Percentiles rank a stretch among this genome's conserved stretches.
phyloP scores from a whole-genome alignment of 257 asterid genomes.

The Solanum chmielewskii region DNA sequence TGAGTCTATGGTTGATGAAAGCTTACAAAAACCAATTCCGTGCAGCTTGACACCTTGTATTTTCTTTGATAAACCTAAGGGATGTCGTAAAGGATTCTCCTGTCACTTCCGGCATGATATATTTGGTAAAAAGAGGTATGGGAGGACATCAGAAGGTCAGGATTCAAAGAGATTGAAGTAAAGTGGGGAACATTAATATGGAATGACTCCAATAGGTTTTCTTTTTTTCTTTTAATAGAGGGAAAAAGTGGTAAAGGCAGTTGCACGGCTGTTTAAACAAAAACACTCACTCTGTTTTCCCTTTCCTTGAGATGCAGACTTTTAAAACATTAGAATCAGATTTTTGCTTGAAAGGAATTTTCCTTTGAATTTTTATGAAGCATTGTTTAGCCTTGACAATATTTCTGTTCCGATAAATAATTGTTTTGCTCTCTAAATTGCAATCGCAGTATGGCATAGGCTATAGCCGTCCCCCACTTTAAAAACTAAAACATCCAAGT shows the following conservation, averaged over 20 bases:
- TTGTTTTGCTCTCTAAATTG: background rate
- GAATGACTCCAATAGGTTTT: background rate
- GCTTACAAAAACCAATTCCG: background rate
- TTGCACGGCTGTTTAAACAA: background rate
- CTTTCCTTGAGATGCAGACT: background rate
- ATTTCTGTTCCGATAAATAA: background rate
- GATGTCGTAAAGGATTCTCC: constrained; percentile 23
- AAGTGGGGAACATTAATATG: background rate
- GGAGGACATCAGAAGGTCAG: constrained; percentile 1
- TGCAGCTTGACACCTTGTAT: constrained; percentile 8
- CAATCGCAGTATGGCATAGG: background rate
- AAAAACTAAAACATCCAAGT: background rate
- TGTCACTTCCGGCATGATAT: constrained; percentile 19
- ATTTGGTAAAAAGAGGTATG: background rate
- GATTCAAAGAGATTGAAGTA: constrained; percentile 18
- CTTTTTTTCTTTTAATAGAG: background rate
- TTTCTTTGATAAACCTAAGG: constrained; percentile 5
- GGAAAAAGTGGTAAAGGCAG: too few relatives aligned
- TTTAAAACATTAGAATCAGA: background rate
- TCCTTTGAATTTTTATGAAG: background rate
- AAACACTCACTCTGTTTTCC: background rate
- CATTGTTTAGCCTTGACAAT: background rate
- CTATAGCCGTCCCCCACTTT: too few relatives aligned
- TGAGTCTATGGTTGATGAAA: background rate
- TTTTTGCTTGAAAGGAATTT: background rate